These are phyloP conservation scores for Tetrapisispora namnaoensis DNA, from an alignment of 805 yeast species.

Conservation along the genomic window DNA sequence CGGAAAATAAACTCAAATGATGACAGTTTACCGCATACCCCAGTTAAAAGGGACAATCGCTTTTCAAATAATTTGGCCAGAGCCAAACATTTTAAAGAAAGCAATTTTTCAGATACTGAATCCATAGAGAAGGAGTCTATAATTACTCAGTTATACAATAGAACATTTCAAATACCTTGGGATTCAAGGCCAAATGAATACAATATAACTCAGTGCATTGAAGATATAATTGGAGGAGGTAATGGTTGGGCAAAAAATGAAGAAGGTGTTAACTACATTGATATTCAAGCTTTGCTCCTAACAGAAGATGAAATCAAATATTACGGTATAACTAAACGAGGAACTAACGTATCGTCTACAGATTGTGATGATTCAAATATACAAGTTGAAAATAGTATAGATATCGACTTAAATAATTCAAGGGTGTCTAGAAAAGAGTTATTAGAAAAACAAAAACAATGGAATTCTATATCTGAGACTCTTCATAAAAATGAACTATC, in stretches of 20 bases:
- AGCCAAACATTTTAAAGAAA: conserved; percentile 7
- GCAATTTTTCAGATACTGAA: conserved; percentile 3
- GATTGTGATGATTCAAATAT: neutral
- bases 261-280: conserved; percentile 26
- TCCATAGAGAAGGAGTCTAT: conserved; percentile 36
- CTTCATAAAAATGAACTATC: neutral
- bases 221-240: conserved; percentile 65
- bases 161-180: conserved; percentile 54
- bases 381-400: conserved; percentile 5
- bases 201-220: conserved; percentile 61
- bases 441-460: conserved; percentile 18
- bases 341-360: neutral
- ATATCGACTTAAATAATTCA: neutral
- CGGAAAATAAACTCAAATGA: neutral
- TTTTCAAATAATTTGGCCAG: neutral
- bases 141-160: conserved; percentile 40
- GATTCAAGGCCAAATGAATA: conserved; percentile 45
- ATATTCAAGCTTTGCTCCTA: conserved; percentile 23
- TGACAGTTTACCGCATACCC: neutral
- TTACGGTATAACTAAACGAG: conserved; percentile 3
- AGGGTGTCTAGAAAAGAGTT: conserved; percentile 22
- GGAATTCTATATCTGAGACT: conserved; percentile 6
- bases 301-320: conserved; percentile 20
- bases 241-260: conserved; percentile 52
- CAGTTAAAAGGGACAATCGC: neutral